A percentile compares a stretch with the other conserved stretches of the same genome.
Evolutionary conservation across 1,139 yeast genomes (phyloP).

Genomic region (Geotrichum cucujoidarum): DNA sequence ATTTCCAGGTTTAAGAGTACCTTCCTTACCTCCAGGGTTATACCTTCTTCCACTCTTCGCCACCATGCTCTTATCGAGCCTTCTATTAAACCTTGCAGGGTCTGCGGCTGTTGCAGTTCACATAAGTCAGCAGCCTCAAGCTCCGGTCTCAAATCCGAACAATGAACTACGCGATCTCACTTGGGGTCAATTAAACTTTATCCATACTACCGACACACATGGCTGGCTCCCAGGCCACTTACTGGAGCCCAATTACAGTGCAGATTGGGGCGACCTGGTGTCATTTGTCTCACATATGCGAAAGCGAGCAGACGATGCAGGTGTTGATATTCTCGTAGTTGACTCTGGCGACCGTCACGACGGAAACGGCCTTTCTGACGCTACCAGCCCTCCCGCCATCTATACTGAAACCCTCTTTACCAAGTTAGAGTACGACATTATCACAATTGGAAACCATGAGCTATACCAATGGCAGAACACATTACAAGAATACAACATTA

Average conservation of each 20-base stretch:
- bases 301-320: slow-evolving; percentile 41
- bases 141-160: neutral
- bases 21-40: no score
- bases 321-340: slow-evolving; percentile 63
- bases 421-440: slow-evolving; percentile 64
- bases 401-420: slow-evolving; percentile 60
- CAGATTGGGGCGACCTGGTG: slow-evolving; percentile 90
- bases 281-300: slow-evolving; percentile 58
- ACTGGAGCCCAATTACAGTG: slow-evolving; percentile 67
- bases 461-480: slow-evolving; percentile 69
- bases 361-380: slow-evolving; percentile 86
- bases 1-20: no score
- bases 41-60: no score
- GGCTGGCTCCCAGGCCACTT: slow-evolving; percentile 85
- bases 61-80: no score
- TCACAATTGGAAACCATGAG: slow-evolving; percentile 92
- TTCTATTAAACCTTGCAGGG: no score
- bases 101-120: neutral
- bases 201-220: slow-evolving; percentile 95
- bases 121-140: slow-evolving; percentile 2
- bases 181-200: slow-evolving; percentile 71
- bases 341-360: slow-evolving; percentile 95
- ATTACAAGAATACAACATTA: slow-evolving; percentile 55
- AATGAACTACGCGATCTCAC: slow-evolving; percentile 43
- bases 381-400: slow-evolving; percentile 65